Base-by-base conservation (phyloP, 106 monocot genomes). In the Dactylorhiza incarnata region DNA sequence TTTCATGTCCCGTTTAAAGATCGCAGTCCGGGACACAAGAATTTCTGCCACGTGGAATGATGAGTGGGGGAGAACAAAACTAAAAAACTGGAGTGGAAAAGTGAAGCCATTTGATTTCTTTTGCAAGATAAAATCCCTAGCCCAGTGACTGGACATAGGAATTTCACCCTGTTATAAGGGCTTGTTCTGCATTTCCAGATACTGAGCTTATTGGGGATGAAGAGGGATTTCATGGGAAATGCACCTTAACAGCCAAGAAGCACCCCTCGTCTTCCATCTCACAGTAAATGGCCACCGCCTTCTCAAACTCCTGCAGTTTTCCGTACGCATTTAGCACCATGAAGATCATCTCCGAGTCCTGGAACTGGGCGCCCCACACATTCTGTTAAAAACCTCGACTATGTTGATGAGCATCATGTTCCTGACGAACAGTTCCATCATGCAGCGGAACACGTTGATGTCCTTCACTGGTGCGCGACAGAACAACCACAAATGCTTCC, bases 251-350 rank as follows among this genome's bases (percentile, higher is more conserved):
- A 0, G 80, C 70, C 61, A 99, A 89, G 1, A 91, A 16, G 53
- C 87, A 99, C 1, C 94, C 91, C 69, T 94, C 94, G 29, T 89
- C 97, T 70, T 88, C 82, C 94, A 99, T 89, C 75, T 89, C 91
- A 49, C 14, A 58, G 73, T 99, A 94, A 45, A 99, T 44, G 9
- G 81, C 77, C 29, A 80, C 77, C 1, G 91, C 97, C 76, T 77
- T 86, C 6, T 87, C 86, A 24, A 88, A 82, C 73, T 89, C 87
- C 77, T 89, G 86, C 55, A 99, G 69, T 86, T 99, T 99, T 51
- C 91, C 91, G 69, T 88, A 94, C 17, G 94, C 94, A 85, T 94
- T 91, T 49, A 99, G 49, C 17, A 75, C 86, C 48, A 69, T 75
- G 23, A 83, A 89, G 22, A 99, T 88, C 66, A 83, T 83, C 17